Conservation (phyloP, 2,329 filamentous ascomycete species). For the Botrytis cinerea region DNA sequence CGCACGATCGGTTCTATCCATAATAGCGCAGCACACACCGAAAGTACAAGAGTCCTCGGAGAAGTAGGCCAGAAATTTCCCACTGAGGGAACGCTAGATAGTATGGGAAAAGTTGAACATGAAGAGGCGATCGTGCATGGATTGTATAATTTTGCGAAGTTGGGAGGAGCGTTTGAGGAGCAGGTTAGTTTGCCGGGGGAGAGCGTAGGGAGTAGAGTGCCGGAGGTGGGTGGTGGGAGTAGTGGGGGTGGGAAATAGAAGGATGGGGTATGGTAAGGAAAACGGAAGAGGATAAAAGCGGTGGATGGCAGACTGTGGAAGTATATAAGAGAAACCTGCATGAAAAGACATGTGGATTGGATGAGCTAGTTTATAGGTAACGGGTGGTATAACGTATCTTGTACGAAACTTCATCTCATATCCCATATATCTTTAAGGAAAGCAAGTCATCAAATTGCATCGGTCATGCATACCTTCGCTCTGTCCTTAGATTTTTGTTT, state of each 20-base stretch:
- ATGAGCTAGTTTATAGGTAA: not conserved
- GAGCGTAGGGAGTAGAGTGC: constrained; percentile 17
- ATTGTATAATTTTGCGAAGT: constrained; percentile 33
- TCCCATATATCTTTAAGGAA: not conserved
- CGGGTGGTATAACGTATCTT: not conserved
- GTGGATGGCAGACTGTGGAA: too few relatives aligned
- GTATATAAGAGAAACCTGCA: not conserved
- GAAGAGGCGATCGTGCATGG: constrained; percentile 29
- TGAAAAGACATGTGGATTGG: not conserved
- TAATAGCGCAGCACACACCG: not conserved
- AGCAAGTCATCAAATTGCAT: not conserved
- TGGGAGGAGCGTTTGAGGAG: constrained; percentile 32
- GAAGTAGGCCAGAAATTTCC: constrained; percentile 33
- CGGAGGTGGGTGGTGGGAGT: not conserved
- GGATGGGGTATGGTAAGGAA: not conserved
- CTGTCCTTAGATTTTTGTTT: not conserved
- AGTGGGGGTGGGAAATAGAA: not conserved
- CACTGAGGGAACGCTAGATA: constrained; percentile 24
- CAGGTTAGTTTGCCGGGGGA: constrained; percentile 32
- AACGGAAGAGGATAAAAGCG: not conserved
- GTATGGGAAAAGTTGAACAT: constrained; percentile 23
- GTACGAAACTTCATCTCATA: not conserved
- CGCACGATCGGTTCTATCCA: not conserved
- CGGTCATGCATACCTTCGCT: not conserved
- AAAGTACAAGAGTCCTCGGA: not conserved